Conservation (phyloP, 495 filamentous ascomycete species). For the Cairneyella variabilis region DNA sequence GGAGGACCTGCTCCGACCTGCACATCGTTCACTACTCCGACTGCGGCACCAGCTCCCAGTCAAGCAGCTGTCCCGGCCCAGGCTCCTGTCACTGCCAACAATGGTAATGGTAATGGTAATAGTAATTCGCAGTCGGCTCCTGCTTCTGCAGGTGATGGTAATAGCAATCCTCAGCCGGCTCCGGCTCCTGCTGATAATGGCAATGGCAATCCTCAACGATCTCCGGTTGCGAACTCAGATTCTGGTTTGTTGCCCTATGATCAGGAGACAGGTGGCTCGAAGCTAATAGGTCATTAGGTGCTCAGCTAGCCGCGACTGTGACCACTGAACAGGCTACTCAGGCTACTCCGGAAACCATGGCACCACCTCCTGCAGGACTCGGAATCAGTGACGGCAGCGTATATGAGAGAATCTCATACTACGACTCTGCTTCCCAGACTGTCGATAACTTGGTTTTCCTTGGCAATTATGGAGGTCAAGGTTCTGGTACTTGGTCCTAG, state of each 20-base stretch:
- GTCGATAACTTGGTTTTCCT: slow-evolving; percentile 61
- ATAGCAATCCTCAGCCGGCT: no score
- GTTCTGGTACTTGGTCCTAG: slow-evolving; percentile 56
- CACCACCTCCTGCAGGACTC: neutral
- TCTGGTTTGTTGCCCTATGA: neutral
- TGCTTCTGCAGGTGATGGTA: no score
- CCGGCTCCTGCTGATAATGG: neutral
- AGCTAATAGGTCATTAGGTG: neutral
- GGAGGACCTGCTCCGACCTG: slow-evolving; percentile 7
- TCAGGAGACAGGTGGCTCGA: no score
- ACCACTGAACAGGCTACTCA: neutral
- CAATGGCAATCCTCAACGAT: neutral
- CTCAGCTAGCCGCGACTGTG: neutral
- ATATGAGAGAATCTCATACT: slow-evolving; percentile 49
- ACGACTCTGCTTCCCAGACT: slow-evolving; percentile 42
- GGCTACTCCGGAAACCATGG: neutral
- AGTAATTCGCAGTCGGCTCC: no score
- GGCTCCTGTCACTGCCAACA: neutral
- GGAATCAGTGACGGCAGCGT: slow-evolving; percentile 4
- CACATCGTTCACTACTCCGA: slow-evolving; percentile 18
- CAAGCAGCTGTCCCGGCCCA: no score
- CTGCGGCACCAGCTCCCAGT: neutral
- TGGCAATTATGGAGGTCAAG: slow-evolving; percentile 55
- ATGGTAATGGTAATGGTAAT: neutral
- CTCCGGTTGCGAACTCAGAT: neutral